Percentiles rank a stretch among this genome's conserved stretches.
These are phyloP conservation scores for Stromatinia cepivora DNA, from an alignment of 2,329 filamentous ascomycete species.

Conservation along the genomic window DNA sequence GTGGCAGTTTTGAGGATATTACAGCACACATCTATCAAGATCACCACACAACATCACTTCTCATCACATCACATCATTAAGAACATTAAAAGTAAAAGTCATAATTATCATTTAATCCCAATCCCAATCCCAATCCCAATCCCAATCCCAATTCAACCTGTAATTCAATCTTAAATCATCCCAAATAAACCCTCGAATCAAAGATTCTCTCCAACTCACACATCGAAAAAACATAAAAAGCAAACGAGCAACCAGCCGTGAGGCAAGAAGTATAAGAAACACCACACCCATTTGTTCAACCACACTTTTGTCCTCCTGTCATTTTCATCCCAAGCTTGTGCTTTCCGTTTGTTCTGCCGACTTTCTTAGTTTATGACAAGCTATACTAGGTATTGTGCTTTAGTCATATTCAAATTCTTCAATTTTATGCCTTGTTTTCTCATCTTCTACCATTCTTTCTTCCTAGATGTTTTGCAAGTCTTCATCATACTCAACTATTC, in stretches of 20 bases:
- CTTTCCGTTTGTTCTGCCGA: neutral
- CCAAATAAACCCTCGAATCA: slow-evolving; percentile 7
- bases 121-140: neutral
- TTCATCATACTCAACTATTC: neutral
- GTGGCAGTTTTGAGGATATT: neutral
- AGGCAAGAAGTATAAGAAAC: slow-evolving; percentile 35
- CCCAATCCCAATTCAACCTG: neutral
- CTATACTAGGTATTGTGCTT: neutral
- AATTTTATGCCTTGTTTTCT: neutral
- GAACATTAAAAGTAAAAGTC: neutral
- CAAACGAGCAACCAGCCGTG: slow-evolving; percentile 32
- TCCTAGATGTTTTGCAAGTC: no score
- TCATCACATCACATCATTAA: neutral
- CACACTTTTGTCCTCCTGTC: slow-evolving; percentile 26
- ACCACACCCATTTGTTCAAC: slow-evolving; percentile 14
- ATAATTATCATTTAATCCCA: neutral
- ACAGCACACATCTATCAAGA: neutral
- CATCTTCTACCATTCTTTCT: neutral
- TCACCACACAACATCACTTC: neutral
- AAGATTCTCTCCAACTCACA: neutral
- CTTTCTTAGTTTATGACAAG: neutral
- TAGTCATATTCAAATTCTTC: neutral
- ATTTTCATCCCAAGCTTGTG: slow-evolving; percentile 18
- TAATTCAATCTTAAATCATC: neutral
- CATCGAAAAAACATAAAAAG: neutral